Percentiles rank a stretch among this genome's conserved stretches.
These are phyloP conservation scores for Neurospora sp. DNA, from an alignment of 495 filamentous ascomycete species.

Conservation along the genomic window DNA sequence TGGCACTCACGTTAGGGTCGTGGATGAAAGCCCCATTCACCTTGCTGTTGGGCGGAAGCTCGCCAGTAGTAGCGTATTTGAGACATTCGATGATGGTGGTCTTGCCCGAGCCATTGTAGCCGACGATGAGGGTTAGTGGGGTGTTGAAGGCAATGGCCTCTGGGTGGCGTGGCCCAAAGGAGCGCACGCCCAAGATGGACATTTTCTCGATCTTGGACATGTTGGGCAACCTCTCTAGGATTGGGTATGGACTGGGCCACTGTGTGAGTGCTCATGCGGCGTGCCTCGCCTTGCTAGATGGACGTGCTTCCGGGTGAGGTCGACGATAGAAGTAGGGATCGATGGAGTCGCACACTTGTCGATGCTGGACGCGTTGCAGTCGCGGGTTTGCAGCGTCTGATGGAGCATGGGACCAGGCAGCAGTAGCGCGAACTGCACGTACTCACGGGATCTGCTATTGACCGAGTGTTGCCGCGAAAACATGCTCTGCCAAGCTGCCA, in stretches of 20 bases:
- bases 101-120: slow-evolving; percentile 94
- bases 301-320: not conserved
- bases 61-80: slow-evolving; percentile 94
- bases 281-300: not conserved
- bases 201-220: slow-evolving; percentile 81
- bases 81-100: slow-evolving; percentile 99
- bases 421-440: not conserved
- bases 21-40: slow-evolving; percentile 86
- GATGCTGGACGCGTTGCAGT: slow-evolving; percentile 1
- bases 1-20: slow-evolving; percentile 61
- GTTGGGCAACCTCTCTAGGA: slow-evolving; percentile 7
- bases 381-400: not conserved
- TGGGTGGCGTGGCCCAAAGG: slow-evolving; percentile 67
- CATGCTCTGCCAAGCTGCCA: not conserved
- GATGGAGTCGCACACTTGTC: not conserved
- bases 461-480: slow-evolving; percentile 1
- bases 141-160: slow-evolving; percentile 85
- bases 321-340: not conserved
- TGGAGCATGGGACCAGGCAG: not conserved
- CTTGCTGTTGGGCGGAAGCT: slow-evolving; percentile 86
- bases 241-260: not conserved
- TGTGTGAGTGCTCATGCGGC: not conserved
- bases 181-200: slow-evolving; percentile 78
- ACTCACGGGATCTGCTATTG: not conserved
- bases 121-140: slow-evolving; percentile 90